Evolutionary conservation across 257 asterid genomes (phyloP), one percentile per base, ranked within the genome.

Genomic region (Thymus quinquecostatus): DNA sequence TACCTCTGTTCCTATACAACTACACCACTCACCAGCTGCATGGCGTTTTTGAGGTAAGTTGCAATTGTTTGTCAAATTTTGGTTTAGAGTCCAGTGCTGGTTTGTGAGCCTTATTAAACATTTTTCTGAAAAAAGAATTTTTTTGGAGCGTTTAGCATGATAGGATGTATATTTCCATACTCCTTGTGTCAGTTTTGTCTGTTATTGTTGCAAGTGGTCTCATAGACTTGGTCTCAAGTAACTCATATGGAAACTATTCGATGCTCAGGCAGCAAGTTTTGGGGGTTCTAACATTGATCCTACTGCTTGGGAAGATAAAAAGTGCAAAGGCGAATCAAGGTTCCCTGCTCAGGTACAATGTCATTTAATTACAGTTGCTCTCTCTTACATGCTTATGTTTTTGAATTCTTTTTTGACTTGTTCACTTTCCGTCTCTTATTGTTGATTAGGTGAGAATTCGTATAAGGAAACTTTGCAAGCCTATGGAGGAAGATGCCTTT

Each of bases 281-380:
- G 98, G 98, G 82, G 97, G 96, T 68, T 83, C 95, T 65, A 91
- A 94, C 88, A 91, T 94, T 51, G 98, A 94, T 84, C 95, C 97
- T n/a, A 94, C 96, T 69, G 97, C 98, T 49, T 94, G 97, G 98
- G 97, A 94, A 81, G 97, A 91, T 82, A 91, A 94, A 75, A 94
- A 94, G 73, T 94, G 97, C 82, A 94, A 85, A 87, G 97, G 98
- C 50, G 97, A 91, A 81, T 91, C 98, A 2, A 91, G 98, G 79
- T 94, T 94, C 77, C 97, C 98, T 71, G 97, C 98, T 36, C 98
- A 94, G 97, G 98, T 94, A 68, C 76, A 53, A 36, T 14, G 40
- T 53, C 21, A 58, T 66, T 47, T 43, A 49, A 60, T 69, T 43
- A 61, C 51, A 2, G 21, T 12, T 54, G 28, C 27, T 36, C 2